These are phyloP conservation scores for Glycine latifolia DNA, from an alignment of 306 rosid species.

Conservation along the genomic window DNA sequence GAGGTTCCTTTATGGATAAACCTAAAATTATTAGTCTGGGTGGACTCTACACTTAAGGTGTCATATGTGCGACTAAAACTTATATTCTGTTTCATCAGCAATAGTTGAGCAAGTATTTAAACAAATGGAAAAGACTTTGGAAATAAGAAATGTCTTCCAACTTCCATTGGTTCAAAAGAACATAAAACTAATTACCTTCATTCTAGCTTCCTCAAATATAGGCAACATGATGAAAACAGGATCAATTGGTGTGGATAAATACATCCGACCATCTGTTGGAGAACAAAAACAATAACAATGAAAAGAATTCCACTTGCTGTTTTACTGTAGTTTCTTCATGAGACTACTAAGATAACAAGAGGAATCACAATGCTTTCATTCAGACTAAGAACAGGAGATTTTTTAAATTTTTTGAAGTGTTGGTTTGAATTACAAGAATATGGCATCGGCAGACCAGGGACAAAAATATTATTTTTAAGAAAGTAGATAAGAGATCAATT, in stretches of 20 bases:
- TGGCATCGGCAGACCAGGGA: not conserved
- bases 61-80: conserved; percentile 34
- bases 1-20: conserved; percentile 22
- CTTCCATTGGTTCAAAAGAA: conserved; percentile 23
- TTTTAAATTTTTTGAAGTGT: not conserved
- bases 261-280: conserved; percentile 77
- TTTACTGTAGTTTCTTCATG: conserved; percentile 1
- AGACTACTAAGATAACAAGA: conserved; percentile 25
- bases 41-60: conserved; percentile 1
- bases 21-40: conserved; percentile 25
- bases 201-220: conserved; percentile 86
- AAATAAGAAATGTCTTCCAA: conserved; percentile 38
- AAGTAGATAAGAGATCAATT: not conserved
- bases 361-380: conserved; percentile 21
- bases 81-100: conserved; percentile 24
- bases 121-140: conserved; percentile 17
- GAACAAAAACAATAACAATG: conserved; percentile 16
- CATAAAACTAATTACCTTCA: conserved; percentile 69
- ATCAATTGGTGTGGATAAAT: conserved; percentile 83
- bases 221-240: conserved; percentile 90
- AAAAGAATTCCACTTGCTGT: not conserved
- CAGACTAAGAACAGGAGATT: conserved; percentile 13
- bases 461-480: conserved; percentile 3
- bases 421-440: conserved; percentile 27
- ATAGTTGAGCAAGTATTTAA: conserved; percentile 18